These are phyloP conservation scores for Phytophthora chlamydospora DNA, from an alignment of 352 stramenopile genomes.

Conservation along the genomic window DNA sequence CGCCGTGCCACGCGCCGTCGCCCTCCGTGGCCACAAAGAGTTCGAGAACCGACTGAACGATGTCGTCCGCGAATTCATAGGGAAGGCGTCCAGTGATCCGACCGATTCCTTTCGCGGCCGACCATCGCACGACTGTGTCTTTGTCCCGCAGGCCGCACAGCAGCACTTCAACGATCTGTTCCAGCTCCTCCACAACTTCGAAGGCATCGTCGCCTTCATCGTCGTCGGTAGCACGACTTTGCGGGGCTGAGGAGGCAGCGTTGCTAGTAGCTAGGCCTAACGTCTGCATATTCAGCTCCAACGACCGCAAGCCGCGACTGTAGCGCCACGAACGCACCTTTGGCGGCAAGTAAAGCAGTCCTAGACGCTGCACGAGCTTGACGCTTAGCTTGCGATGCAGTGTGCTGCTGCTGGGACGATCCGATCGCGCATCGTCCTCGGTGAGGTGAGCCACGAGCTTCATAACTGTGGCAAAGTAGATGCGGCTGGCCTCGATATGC, in stretches of 20 bases:
- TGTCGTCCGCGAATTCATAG: constrained; percentile 95
- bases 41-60: constrained; percentile 95
- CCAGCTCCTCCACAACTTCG: constrained; percentile 95
- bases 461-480: constrained; percentile 83
- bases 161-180: constrained; percentile 96
- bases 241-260: not conserved
- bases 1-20: constrained; percentile 97
- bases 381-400: constrained; percentile 95
- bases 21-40: constrained; percentile 93
- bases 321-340: constrained; percentile 96
- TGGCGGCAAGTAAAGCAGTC: constrained; percentile 94
- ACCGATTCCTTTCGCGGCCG: constrained; percentile 98
- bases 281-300: constrained; percentile 92
- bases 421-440: constrained; percentile 49
- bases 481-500: constrained; percentile 67
- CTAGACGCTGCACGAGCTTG: constrained; percentile 97
- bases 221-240: constrained; percentile 21
- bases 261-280: constrained; percentile 36
- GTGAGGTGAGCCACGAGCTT: constrained; percentile 65
- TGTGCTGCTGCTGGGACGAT: constrained; percentile 66
- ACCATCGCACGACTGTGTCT: constrained; percentile 99
- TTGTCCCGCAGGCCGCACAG: constrained; percentile 92
- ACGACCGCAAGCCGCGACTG: constrained; percentile 90
- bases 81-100: constrained; percentile 95
- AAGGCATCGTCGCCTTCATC: constrained; percentile 58